Percentiles rank a stretch among this genome's conserved stretches.
phyloP scores from a whole-genome alignment of 176 grass and related monocot genomes.

The Carex myosuroides region DNA sequence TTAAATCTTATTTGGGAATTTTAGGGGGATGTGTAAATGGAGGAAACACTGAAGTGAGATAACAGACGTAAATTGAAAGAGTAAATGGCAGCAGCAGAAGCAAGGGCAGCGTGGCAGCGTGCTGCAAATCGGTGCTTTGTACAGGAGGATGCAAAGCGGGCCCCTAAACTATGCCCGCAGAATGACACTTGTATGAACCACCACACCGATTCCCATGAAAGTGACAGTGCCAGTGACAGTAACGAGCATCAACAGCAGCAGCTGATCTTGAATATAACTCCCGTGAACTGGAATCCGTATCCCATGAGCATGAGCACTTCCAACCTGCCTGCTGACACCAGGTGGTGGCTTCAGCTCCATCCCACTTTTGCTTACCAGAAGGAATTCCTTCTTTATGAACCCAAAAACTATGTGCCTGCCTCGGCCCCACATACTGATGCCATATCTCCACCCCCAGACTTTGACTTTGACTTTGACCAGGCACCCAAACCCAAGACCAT shows the following conservation, averaged over 20 bases:
- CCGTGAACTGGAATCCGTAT: conserved; percentile 49
- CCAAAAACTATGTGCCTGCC: conserved; percentile 21
- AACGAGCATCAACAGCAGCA: conserved; percentile 19
- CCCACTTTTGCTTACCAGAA: conserved; percentile 45
- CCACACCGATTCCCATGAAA: background rate
- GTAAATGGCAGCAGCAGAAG: conserved; percentile 87
- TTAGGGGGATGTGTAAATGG: background rate
- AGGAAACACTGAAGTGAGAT: background rate
- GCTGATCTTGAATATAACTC: conserved; percentile 37
- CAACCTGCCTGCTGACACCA: conserved; percentile 43
- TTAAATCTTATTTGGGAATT: background rate
- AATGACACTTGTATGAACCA: background rate
- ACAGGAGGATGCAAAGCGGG: conserved; percentile 93
- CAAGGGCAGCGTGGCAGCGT: conserved; percentile 84
- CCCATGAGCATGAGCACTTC: conserved; percentile 30
- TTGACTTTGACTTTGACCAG: conserved; percentile 31
- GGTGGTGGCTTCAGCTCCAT: conserved; percentile 77
- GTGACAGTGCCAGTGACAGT: conserved; percentile 19
- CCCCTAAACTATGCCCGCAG: conserved; percentile 56
- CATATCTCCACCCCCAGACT: conserved; percentile 20
- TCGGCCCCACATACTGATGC: background rate
- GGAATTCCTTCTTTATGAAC: conserved; percentile 34
- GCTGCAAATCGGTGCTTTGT: conserved; percentile 72
- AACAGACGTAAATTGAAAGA: background rate
- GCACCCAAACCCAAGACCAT: conserved; percentile 25